A percentile compares a stretch with the other conserved stretches of the same genome.
Conservation (phyloP, 306 rosid genomes). For the Citrullus mucosospermus region DNA sequence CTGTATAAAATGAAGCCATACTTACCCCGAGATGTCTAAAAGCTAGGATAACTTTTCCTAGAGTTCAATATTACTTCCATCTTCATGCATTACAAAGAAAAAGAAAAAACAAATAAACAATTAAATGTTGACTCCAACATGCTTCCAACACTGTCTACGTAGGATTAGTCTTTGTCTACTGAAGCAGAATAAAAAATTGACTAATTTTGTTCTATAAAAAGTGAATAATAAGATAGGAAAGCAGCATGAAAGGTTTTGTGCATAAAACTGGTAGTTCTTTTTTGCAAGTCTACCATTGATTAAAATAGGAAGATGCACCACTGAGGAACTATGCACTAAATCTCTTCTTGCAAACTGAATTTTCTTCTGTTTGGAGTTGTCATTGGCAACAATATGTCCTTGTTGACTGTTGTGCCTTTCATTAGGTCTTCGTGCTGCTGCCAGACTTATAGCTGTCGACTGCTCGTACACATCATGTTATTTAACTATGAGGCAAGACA, state of each 20-base stretch:
- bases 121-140: background rate
- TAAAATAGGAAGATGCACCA: background rate
- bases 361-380: background rate
- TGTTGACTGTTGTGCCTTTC: conserved; percentile 1
- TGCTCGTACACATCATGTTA: background rate
- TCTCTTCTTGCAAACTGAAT: background rate
- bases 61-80: background rate
- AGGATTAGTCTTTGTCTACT: background rate
- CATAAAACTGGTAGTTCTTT: background rate
- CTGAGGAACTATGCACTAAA: background rate
- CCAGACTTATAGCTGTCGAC: background rate
- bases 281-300: background rate
- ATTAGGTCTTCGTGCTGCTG: conserved; percentile 3
- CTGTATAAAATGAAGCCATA: conserved; percentile 13
- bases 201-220: background rate
- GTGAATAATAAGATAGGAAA: background rate
- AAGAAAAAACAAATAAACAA: background rate
- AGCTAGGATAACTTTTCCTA: background rate
- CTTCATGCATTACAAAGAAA: background rate
- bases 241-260: background rate
- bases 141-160: background rate
- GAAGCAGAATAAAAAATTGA: background rate
- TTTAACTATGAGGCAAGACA: background rate
- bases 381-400: background rate
- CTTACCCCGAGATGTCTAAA: background rate